A percentile compares a stretch with the other conserved stretches of the same genome.
phyloP scores from a whole-genome alignment of 2,329 filamentous ascomycete genomes.

The Alternaria viburni region DNA sequence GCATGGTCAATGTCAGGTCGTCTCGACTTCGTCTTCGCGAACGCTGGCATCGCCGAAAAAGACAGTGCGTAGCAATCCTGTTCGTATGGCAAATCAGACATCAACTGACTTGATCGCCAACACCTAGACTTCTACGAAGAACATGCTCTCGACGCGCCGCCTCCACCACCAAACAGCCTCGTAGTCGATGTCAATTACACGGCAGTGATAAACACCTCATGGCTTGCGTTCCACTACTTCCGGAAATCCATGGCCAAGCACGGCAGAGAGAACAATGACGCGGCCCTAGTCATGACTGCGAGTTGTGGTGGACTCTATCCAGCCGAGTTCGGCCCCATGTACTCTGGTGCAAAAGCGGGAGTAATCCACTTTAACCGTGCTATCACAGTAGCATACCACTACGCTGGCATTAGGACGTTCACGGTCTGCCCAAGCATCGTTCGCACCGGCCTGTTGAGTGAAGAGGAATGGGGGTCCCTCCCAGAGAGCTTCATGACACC shows the following conservation, averaged over 20 bases:
- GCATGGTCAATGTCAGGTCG: neutral
- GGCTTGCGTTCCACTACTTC: neutral
- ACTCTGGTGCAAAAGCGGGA: neutral
- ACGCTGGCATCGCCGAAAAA: neutral
- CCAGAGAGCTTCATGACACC: neutral
- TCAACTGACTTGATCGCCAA: neutral
- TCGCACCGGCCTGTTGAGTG: neutral
- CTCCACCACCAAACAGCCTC: neutral
- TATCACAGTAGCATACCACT: neutral
- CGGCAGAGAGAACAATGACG: neutral
- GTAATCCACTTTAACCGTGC: neutral
- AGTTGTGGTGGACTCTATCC: neutral
- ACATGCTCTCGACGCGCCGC: neutral
- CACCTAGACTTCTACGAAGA: neutral
- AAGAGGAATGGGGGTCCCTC: neutral
- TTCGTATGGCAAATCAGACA: neutral
- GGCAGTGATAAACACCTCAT: neutral
- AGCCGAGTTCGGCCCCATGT: neutral
- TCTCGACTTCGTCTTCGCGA: neutral
- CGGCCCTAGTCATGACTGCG: neutral
- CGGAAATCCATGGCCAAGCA: neutral
- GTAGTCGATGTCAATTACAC: neutral
- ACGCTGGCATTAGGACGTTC: neutral
- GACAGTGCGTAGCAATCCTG: neutral
- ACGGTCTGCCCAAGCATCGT: neutral